phyloP scores from a whole-genome alignment of 1,284 basidiomycete species.

The Leccinum cinnamomeum region DNA sequence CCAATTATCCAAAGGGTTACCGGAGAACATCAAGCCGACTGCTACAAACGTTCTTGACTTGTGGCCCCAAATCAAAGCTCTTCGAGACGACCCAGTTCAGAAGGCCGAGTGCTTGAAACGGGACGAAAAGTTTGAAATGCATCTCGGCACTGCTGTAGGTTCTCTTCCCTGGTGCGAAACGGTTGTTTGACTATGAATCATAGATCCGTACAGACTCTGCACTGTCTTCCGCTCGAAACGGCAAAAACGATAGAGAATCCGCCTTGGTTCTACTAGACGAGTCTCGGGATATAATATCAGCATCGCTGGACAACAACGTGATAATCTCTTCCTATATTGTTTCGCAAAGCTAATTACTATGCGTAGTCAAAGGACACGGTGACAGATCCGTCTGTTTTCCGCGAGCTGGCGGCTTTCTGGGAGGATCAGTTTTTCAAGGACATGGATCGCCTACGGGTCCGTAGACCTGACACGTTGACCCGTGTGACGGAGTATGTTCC shows the following conservation, averaged over 20 bases:
- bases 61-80: slow-evolving; percentile 54
- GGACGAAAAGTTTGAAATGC: slow-evolving; percentile 92
- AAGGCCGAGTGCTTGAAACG: slow-evolving; percentile 67
- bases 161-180: slow-evolving; percentile 6
- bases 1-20: slow-evolving; percentile 59
- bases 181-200: slow-evolving; percentile 14
- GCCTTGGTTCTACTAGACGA: slow-evolving; percentile 69
- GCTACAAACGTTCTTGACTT: slow-evolving; percentile 49
- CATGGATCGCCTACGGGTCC: slow-evolving; percentile 87
- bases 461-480: slow-evolving; percentile 88
- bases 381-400: slow-evolving; percentile 85
- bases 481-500: slow-evolving; percentile 98
- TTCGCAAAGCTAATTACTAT: slow-evolving; percentile 11
- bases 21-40: slow-evolving; percentile 44
- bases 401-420: slow-evolving; percentile 86
- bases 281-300: slow-evolving; percentile 73
- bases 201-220: slow-evolving; percentile 58
- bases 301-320: slow-evolving; percentile 77
- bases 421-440: slow-evolving; percentile 90
- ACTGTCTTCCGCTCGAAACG: slow-evolving; percentile 45
- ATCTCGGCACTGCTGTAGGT: slow-evolving; percentile 73
- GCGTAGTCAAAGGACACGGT: slow-evolving; percentile 75
- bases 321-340: slow-evolving; percentile 14
- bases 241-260: slow-evolving; percentile 43
- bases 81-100: slow-evolving; percentile 58